A percentile compares a stretch with the other conserved stretches of the same genome.
Evolutionary conservation across 2,329 filamentous ascomycete species (phyloP).

Genomic region (Aphanoascus verrucosus): DNA sequence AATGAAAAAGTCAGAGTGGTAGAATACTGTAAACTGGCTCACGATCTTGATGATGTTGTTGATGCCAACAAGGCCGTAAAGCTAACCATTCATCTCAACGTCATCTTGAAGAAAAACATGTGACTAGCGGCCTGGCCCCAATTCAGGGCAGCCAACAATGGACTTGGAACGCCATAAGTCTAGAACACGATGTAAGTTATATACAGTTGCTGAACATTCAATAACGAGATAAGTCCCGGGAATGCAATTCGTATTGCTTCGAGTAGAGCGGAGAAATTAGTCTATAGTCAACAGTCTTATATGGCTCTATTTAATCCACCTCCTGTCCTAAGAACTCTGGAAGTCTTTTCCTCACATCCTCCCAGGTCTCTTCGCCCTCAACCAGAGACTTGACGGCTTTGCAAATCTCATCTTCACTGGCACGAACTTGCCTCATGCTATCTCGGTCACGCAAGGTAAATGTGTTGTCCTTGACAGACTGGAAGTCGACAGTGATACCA

Average conservation of each 20-base stretch:
- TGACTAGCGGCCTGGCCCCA: not conserved
- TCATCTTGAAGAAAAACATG: not conserved
- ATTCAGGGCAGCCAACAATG: too few relatives aligned
- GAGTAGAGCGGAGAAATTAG: not conserved
- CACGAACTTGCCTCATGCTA: constrained; percentile 80
- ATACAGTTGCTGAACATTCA: not conserved
- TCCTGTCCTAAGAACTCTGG: constrained; percentile 75
- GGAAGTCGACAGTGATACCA: constrained; percentile 90
- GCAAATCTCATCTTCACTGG: constrained; percentile 67
- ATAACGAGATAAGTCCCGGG: not conserved
- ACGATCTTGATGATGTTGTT: not conserved
- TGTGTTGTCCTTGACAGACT: constrained; percentile 77
- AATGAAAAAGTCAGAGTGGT: too few relatives aligned
- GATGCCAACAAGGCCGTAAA: not conserved
- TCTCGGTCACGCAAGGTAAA: constrained; percentile 86
- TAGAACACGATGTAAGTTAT: too few relatives aligned
- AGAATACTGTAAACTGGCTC: too few relatives aligned
- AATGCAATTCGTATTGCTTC: not conserved
- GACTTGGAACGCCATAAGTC: too few relatives aligned
- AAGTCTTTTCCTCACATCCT: constrained; percentile 63
- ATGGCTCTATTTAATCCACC: constrained; percentile 32
- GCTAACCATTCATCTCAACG: not conserved
- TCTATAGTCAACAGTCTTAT: not conserved
- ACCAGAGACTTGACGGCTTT: constrained; percentile 57
- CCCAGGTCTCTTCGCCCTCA: constrained; percentile 54